Conservation (phyloP, 1,284 basidiomycete genomes). For the Ceratobasidium theobromae region DNA sequence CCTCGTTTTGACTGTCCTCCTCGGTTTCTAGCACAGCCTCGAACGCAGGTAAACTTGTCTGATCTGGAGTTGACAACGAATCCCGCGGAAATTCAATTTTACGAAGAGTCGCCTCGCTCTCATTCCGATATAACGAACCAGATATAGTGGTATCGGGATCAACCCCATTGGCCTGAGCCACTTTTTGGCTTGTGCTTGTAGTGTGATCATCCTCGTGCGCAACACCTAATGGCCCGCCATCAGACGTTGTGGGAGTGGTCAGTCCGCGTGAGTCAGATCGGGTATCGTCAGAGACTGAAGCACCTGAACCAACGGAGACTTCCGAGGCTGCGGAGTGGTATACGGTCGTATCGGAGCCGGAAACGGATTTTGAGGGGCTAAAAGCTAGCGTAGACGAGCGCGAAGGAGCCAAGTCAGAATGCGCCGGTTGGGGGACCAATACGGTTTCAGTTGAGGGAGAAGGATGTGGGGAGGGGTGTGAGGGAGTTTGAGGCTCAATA, state of each 20-base stretch:
- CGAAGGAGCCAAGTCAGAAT: slow-evolving; percentile 11
- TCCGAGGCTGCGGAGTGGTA: slow-evolving; percentile 58
- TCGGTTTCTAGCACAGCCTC: slow-evolving; percentile 16
- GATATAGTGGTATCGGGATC: neutral
- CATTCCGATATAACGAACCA: slow-evolving; percentile 10
- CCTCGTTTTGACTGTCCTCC: slow-evolving; percentile 32
- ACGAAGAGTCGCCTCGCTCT: slow-evolving; percentile 23
- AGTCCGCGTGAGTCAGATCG: slow-evolving; percentile 38
- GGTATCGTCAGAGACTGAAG: slow-evolving; percentile 31
- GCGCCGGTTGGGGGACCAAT: slow-evolving; percentile 41
- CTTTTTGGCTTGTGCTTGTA: neutral
- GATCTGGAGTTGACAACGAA: neutral
- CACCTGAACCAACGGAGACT: slow-evolving; percentile 41
- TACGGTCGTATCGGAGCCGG: slow-evolving; percentile 48
- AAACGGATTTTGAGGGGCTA: slow-evolving; percentile 41
- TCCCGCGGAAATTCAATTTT: slow-evolving; percentile 16
- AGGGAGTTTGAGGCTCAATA: slow-evolving; percentile 37
- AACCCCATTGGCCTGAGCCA: neutral
- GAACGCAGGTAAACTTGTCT: neutral
- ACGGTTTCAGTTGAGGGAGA: slow-evolving; percentile 40
- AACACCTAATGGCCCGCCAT: slow-evolving; percentile 43
- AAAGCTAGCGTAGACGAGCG: slow-evolving; percentile 41
- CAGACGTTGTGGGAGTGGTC: slow-evolving; percentile 59
- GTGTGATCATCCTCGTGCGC: slow-evolving; percentile 18
- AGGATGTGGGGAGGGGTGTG: slow-evolving; percentile 39